Percentiles rank a stretch among this genome's conserved stretches.
Conservation (phyloP, 2,329 filamentous ascomycete species). For the Coleophoma eucalyptorum region DNA sequence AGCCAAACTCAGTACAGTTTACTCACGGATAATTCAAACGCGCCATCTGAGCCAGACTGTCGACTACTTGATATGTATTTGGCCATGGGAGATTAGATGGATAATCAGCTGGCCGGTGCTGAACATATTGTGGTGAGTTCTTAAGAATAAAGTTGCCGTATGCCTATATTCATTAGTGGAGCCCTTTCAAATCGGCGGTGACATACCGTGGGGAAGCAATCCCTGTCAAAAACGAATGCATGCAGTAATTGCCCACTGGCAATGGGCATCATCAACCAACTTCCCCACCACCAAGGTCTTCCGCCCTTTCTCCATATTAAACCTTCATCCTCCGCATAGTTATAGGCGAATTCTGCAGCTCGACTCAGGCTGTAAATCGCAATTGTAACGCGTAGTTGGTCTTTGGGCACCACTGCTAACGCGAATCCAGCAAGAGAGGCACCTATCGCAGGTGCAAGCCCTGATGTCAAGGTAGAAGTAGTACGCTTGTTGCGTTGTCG, state of each 20-base stretch:
- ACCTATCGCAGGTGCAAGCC: conserved; percentile 83
- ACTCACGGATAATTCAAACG: conserved; percentile 78
- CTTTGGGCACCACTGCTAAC: conserved; percentile 68
- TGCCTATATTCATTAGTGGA: conserved; percentile 28
- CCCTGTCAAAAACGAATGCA: conserved; percentile 72
- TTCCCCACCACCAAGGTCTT: conserved; percentile 78
- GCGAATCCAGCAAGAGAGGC: conserved; percentile 83
- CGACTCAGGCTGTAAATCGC: conserved; percentile 80
- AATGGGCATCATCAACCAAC: conserved; percentile 76
- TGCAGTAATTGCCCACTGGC: conserved; percentile 74
- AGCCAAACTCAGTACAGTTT: not conserved
- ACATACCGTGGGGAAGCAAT: conserved; percentile 63
- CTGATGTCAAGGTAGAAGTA: conserved; percentile 71
- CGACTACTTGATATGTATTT: conserved; percentile 68
- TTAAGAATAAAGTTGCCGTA: conserved; percentile 64
- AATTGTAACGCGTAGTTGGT: conserved; percentile 71
- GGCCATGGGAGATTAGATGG: conserved; percentile 71
- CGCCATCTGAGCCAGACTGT: conserved; percentile 78
- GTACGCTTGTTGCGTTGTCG: conserved; percentile 77
- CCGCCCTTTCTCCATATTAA: conserved; percentile 58
- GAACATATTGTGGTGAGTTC: conserved; percentile 76
- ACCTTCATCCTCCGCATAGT: conserved; percentile 72
- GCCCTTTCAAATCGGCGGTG: not conserved
- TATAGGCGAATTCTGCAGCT: conserved; percentile 83
- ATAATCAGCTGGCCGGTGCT: conserved; percentile 64